phyloP scores from a whole-genome alignment of 2,329 filamentous ascomycete species.

The Neonectria magnoliae region DNA sequence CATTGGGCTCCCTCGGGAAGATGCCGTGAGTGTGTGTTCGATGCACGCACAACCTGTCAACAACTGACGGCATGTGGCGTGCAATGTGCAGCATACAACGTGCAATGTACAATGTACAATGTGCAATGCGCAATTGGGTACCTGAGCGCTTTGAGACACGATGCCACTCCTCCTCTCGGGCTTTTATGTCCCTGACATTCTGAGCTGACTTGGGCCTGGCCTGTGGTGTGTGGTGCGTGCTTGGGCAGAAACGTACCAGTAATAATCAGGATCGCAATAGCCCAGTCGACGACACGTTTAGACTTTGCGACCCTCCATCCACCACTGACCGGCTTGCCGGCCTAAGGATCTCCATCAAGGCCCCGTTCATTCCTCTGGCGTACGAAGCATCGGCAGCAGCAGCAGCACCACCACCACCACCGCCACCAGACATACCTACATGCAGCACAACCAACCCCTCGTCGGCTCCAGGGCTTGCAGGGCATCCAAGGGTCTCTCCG shows the following conservation, averaged over 20 bases:
- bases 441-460: conserved; percentile 17
- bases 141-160: not conserved
- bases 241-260: conserved; percentile 36
- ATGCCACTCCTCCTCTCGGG: not conserved
- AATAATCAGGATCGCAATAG: conserved; percentile 33
- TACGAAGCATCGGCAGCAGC: not conserved
- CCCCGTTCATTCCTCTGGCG: conserved; percentile 29
- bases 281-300: conserved; percentile 38
- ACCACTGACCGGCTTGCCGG: conserved; percentile 23
- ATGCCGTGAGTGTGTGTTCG: conserved; percentile 2
- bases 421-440: conserved; percentile 16
- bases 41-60: not conserved
- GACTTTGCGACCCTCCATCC: conserved; percentile 31
- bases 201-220: conserved; percentile 25
- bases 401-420: not conserved
- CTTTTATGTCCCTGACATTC: conserved; percentile 8
- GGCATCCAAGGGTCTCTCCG: conserved; percentile 5
- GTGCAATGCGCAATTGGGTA: conserved; percentile 8
- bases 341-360: conserved; percentile 29
- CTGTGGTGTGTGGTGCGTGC: conserved; percentile 24
- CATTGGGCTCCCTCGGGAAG: not conserved
- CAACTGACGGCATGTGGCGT: conserved; percentile 5
- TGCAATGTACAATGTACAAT: not conserved
- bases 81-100: not conserved
- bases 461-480: conserved; percentile 1